Evolutionary conservation across 2,329 filamentous ascomycete genomes (phyloP), one percentile per base, ranked within the genome.

Genomic region (Neocatenulostroma microsporum): DNA sequence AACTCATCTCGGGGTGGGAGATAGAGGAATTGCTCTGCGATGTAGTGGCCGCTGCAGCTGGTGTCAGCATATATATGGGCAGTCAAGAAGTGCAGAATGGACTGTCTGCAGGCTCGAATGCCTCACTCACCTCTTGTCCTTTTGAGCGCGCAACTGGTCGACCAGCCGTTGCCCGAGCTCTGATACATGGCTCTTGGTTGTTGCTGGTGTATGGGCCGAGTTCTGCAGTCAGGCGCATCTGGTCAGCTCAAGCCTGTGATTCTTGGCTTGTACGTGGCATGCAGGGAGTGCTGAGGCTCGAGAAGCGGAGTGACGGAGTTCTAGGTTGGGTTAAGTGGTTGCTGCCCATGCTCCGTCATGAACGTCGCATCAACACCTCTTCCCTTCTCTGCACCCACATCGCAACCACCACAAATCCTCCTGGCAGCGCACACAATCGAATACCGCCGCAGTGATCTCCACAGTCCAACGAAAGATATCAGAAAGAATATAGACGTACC

Each of bases 11-110:
- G 44, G 5, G 48, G 34, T 15, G 82, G 78, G 12, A 93, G 74
- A 15, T 73, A 72, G 53, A 88, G 77, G 58, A 94, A 94, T 52
- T 78, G 76, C 27, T 73, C 78, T 35, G 83, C 78, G 53, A 94
- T 82, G 7, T 72, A 72, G 30, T 84, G 83, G 43, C 84, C 83
- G 35, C 66, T 69, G 56, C 27, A 25, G n/a, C n/a, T n/a, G n/a
- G n/a, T n/a, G 33, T 28, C 20, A 30, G 14, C 20, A 5, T 21
- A n/a, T 32, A 9, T 21, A n/a, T 19, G 17, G 14, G n/a, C 20
- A 21, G 19, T n/a, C 42, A 46, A 64, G 78, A 20, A 28, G 21
- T 33, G 18, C 20, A 26, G 49, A 36, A 48, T 37, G n/a, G n/a
- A n/a, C n/a, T 21, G 15, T 30, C 13, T 17, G 18, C 12, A 19